Evolutionary conservation across 163 green algal genomes (phyloP), one percentile per base, ranked within the genome.

Genomic region (Scenedesmus sp.): DNA sequence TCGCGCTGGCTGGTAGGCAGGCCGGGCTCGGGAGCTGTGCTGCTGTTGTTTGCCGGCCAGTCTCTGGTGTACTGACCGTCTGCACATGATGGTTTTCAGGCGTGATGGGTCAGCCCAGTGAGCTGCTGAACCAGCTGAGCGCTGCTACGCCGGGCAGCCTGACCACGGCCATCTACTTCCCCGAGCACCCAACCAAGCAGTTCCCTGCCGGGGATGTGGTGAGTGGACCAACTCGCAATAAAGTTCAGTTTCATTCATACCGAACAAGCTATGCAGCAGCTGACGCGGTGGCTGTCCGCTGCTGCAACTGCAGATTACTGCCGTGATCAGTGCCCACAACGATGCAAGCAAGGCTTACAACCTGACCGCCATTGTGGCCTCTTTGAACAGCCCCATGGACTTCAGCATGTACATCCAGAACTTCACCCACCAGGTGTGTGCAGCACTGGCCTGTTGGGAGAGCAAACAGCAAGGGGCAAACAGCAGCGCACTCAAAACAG

Each of bases 371-470:
- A 91, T 97, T 66, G 92, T 95, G 90, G 95, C 93, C 62, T 95
- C 91, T 10, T 64, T 97, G 7, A 96, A 97, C 92, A 94, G 88
- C 10, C 92, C 94, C n/a, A 73, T 87, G 59, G 93, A 97, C 64
- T 96, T 96, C 85, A 89, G 60, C 57, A 64, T 95, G 46, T 94
- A 95, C 79, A 93, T 96, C 70, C 94, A 95, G 92, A 96, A 96
- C 88, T 96, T 96, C 90, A 95, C 94, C 0, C 90, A 95, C 66
- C 86, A 93, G 94, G 94, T 96, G 64, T 18, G 81, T 3, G n/a
- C n/a, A 60, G 55, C 34, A 46, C 4, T 87, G 54, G 55, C 57
- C 52, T 34, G 52, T 15, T 26, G 5, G 34, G 57, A 6, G 13
- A 2, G 9, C 82, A 9, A 76, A 76, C 66, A 26, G 16, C 15